A percentile compares a stretch with the other conserved stretches of the same genome.
phyloP scores from a whole-genome alignment of 2,329 filamentous ascomycete genomes.

The Exophiala oligosperma region DNA sequence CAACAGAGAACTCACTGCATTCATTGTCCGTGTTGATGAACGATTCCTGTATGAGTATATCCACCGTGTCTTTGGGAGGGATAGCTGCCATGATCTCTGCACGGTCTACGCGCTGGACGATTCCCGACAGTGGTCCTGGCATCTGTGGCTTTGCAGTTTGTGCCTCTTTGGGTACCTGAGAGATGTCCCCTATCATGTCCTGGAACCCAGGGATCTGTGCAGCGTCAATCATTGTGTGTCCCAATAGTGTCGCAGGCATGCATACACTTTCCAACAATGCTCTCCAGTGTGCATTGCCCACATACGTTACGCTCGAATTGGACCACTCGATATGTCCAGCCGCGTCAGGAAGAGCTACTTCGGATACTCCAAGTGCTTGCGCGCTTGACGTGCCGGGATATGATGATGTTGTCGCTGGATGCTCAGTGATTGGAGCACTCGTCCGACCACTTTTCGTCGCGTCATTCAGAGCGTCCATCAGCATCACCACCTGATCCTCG shows the following conservation, averaged over 20 bases:
- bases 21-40: constrained; percentile 18
- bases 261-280: constrained; percentile 3
- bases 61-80: constrained; percentile 13
- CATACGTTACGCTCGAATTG: constrained; percentile 39
- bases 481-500: constrained; percentile 20
- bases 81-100: constrained; percentile 10
- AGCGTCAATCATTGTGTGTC: background rate
- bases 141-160: background rate
- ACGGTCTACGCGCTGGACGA: background rate
- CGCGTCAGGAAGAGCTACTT: background rate
- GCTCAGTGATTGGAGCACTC: background rate
- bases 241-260: too few species aligned
- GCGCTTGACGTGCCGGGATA: too few species aligned
- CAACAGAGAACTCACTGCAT: constrained; percentile 14
- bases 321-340: constrained; percentile 38
- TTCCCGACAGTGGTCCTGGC: constrained; percentile 3
- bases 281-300: constrained; percentile 11
- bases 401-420: too few species aligned
- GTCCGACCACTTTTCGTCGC: background rate
- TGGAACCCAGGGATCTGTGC: constrained; percentile 12
- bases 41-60: constrained; percentile 29
- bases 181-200: background rate
- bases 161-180: background rate
- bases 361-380: too few species aligned
- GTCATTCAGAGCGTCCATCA: constrained; percentile 11